Evolutionary conservation across 2,329 filamentous ascomycete species (phyloP).

Genomic region (Thielaviopsis cerberus): DNA sequence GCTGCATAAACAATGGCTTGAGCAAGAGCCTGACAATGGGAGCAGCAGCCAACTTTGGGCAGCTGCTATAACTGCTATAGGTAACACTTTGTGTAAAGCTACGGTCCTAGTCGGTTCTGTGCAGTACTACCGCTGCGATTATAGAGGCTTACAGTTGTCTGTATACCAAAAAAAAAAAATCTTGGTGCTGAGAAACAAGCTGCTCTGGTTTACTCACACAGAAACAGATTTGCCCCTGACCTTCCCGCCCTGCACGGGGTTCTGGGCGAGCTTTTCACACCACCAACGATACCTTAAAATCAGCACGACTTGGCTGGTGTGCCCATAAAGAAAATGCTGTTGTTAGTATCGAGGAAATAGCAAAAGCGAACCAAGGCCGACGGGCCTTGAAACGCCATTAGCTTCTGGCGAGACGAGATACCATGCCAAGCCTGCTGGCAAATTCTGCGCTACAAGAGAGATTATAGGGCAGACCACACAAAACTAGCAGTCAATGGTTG

Average conservation of each 20-base stretch:
- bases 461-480: neutral
- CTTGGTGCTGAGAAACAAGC: too few species aligned
- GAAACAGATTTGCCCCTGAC: neutral
- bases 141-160: neutral
- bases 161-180: too few species aligned
- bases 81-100: neutral
- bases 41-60: neutral
- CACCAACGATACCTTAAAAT: too few species aligned
- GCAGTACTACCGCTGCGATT: neutral
- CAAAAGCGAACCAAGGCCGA: neutral
- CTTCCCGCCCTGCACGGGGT: neutral
- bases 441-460: neutral
- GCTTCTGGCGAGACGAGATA: neutral
- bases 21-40: neutral
- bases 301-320: neutral
- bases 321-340: neutral
- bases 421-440: neutral
- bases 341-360: neutral
- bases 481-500: neutral
- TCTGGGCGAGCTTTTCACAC: neutral
- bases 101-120: neutral
- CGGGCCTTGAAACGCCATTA: neutral
- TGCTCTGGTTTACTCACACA: neutral
- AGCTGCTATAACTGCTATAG: neutral
- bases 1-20: neutral